Base-by-base conservation (phyloP, 768 basidiomycete genomes). In the Sistotremastrum suecicum region DNA sequence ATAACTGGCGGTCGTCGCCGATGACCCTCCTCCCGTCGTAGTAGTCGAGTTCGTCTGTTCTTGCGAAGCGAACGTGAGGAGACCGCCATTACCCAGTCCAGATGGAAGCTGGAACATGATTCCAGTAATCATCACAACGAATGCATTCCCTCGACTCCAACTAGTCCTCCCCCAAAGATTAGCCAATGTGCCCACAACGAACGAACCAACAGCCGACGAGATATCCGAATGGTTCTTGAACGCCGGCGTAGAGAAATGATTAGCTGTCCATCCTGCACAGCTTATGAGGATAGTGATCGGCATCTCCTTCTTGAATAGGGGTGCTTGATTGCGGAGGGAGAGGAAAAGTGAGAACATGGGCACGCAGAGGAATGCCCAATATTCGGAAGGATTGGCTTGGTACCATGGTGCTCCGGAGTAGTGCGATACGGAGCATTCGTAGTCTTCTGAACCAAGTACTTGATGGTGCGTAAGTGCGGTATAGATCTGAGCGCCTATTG, bases 51-150 rank as follows among this genome's bases (percentile, higher is more conserved):
- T 78, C 5, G 68, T 61, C 28, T 74, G 66, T 48, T 74, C 68
- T 50, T 73, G 64, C 35, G 70, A 69, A 7, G 75, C 79, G 54
- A 80, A 86, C 49, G 72, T 75, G 50, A 91, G 70, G 5, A 90
- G 72, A 32, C 87, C 87, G 7, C 83, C 84, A 39, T 76, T 83
- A 5, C 80, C 76, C 7, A 90, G 70, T 36, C 86, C 87, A 5
- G 82, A 83, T 0, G 86, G 87, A 1, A 90, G 70, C 62, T 90
- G 88, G 65, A 89, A 83, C 10, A 89, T 67, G 41, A 90, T 83
- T 28, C 82, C 85, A 0, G 81, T 83, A 51, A 84, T 79, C 76
- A 87, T 85, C 48, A 89, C 76, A 20, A 86, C 82, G 56, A 88
- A 89, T 1, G 83, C 76, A 43, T 80, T 78, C 8, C 83, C 82